Evolutionary conservation across 139 green algal genomes (phyloP).

Genomic region (Coccomyxa sp.): DNA sequence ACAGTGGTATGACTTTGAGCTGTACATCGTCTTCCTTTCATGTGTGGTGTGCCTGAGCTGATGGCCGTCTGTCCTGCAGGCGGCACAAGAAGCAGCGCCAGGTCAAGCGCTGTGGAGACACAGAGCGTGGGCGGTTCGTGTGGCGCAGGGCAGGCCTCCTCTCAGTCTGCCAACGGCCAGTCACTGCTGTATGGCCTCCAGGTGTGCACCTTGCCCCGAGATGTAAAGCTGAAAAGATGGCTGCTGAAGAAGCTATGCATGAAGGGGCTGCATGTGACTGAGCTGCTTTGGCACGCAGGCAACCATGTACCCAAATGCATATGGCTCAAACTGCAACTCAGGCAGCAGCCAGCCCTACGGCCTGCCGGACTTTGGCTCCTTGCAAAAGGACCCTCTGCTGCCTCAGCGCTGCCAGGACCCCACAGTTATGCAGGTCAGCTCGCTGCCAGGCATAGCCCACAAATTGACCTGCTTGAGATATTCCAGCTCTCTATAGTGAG

Average conservation of each 20-base stretch:
- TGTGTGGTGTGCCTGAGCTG: neutral
- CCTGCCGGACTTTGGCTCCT: constrained; percentile 10
- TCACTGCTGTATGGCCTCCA: constrained; percentile 14
- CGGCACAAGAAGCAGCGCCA: neutral
- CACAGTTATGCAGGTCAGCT: constrained; percentile 3
- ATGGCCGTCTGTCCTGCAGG: neutral
- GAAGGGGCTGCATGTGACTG: neutral
- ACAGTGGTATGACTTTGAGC: neutral
- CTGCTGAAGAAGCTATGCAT: neutral
- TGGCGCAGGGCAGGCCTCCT: constrained; percentile 3
- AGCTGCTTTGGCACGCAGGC: neutral
- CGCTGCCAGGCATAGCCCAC: no score
- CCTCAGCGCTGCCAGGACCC: constrained; percentile 11
- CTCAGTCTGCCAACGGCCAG: neutral
- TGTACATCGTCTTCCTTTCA: neutral
- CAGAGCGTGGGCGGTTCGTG: constrained; percentile 11
- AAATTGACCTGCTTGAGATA: no score
- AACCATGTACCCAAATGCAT: constrained; percentile 14
- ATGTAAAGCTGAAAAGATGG: neutral
- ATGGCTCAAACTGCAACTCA: constrained; percentile 13
- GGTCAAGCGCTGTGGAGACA: neutral
- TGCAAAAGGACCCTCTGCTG: constrained; percentile 1
- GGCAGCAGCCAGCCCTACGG: constrained; percentile 1
- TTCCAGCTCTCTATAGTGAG: no score
- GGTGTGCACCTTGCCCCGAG: neutral